These are phyloP conservation scores for Lasiodiplodia hormozganensis DNA, from an alignment of 2,329 filamentous ascomycete genomes.

Conservation along the genomic window DNA sequence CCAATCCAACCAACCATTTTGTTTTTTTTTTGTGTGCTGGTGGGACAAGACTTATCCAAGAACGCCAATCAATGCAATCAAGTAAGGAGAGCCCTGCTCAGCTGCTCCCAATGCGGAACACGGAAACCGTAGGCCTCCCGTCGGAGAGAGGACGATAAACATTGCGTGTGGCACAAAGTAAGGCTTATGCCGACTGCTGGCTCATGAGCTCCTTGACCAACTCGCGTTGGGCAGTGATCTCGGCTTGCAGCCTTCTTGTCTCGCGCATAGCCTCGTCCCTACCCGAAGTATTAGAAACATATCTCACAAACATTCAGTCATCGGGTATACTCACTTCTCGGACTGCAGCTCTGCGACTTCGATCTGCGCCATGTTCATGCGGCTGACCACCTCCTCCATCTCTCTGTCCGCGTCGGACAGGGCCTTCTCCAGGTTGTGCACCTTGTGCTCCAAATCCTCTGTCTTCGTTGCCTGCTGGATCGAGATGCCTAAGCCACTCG, in stretches of 20 bases:
- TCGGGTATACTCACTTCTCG: conserved; percentile 56
- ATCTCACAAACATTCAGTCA: background rate
- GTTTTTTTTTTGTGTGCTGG: conserved; percentile 17
- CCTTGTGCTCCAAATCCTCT: conserved; percentile 75
- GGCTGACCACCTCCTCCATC: conserved; percentile 82
- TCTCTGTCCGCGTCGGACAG: conserved; percentile 76
- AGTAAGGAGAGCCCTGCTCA: conserved; percentile 20
- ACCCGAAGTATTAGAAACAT: conserved; percentile 4
- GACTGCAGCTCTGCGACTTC: conserved; percentile 81
- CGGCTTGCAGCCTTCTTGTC: conserved; percentile 72
- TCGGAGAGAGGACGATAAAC: background rate
- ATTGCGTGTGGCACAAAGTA: background rate
- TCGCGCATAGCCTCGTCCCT: conserved; percentile 76
- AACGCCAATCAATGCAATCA: conserved; percentile 24
- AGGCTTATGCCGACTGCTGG: conserved; percentile 8
- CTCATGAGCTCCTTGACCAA: conserved; percentile 61
- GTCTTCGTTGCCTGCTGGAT: conserved; percentile 76
- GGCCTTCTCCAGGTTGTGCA: conserved; percentile 84
- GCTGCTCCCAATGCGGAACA: background rate
- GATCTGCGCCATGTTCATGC: conserved; percentile 84
- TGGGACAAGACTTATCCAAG: conserved; percentile 22
- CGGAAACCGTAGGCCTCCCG: background rate
- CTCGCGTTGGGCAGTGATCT: conserved; percentile 69
- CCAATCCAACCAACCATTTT: conserved; percentile 17
- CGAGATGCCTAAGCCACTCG: conserved; percentile 64